Evolutionary conservation across 192 early-diverging fungal species (phyloP).

Genomic region (Lobosporangium transversale): DNA sequence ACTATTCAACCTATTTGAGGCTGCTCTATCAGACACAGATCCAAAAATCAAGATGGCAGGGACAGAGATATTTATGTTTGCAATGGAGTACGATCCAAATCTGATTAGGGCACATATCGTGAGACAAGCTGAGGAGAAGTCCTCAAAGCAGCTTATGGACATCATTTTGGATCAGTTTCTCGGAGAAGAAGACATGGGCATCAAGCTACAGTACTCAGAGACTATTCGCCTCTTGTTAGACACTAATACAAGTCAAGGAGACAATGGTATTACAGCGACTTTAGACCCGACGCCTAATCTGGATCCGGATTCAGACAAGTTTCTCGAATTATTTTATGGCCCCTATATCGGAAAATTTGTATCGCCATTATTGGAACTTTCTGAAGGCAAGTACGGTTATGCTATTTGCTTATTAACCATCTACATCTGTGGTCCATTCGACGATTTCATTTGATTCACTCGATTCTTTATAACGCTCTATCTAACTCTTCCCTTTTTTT

Average conservation of each 20-base stretch:
- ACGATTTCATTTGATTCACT: too few species aligned
- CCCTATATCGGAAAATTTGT: constrained; percentile 65
- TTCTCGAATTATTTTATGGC: constrained; percentile 84
- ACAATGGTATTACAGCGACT: constrained; percentile 40
- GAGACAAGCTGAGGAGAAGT: constrained; percentile 49
- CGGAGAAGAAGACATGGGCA: constrained; percentile 67
- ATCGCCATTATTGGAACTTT: constrained; percentile 69
- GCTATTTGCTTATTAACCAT: too few species aligned
- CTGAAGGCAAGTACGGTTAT: constrained; percentile 52
- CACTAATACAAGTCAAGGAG: constrained; percentile 47
- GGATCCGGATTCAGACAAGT: constrained; percentile 76
- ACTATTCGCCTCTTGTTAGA: constrained; percentile 83
- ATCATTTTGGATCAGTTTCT: constrained; percentile 74
- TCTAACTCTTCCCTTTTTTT: too few species aligned
- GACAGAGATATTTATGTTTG: constrained; percentile 73
- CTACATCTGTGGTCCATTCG: too few species aligned
- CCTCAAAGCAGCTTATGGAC: constrained; percentile 69
- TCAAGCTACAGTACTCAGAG: constrained; percentile 79
- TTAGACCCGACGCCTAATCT: constrained; percentile 16
- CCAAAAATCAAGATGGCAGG: constrained; percentile 67
- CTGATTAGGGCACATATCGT: constrained; percentile 76
- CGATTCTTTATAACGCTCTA: too few species aligned
- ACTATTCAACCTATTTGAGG: constrained; percentile 80
- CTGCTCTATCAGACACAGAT: constrained; percentile 68
- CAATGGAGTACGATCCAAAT: constrained; percentile 84